Evolutionary conservation across 1,284 basidiomycete species (phyloP), one percentile per base, ranked within the genome.

Genomic region (Naganishia liquefaciens): DNA sequence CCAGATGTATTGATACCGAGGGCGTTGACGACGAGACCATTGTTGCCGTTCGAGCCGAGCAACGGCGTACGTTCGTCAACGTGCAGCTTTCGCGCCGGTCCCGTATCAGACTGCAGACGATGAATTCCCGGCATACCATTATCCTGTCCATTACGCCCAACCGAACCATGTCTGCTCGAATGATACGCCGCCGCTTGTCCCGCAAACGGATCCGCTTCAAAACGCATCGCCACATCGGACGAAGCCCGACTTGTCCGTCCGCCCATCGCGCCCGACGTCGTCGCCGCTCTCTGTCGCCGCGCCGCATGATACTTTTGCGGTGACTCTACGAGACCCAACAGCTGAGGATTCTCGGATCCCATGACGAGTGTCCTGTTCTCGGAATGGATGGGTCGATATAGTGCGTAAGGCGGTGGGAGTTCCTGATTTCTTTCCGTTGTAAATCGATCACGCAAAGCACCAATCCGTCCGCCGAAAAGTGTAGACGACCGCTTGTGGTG

Each of bases 391-490:
- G 52, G 21, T 9, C 37, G 52, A 4, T 51, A 50, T 21, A 60
- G 66, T 74, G 71, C 3, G 73, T 68, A 15, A 70, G 69, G 63
- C 11, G 76, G 74, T 13, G 76, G 76, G 23, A 75, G 76, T 55
- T 75, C 70, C 66, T 77, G 75, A 27, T 70, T 64, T 0, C 54
- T 65, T 9, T 51, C 53, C 5, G 75, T 70, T 72, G 19, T 57
- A 68, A 30, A 74, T 70, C 75, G 9, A 78, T 50, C 7, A 77
- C 65, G 54, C 71, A 77, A 19, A 77, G 63, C 2, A 63, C 60
- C 10, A 74, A 76, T 23, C 76, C 76, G 65, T 78, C 76, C 11
- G 75, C 72, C 3, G 75, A 71, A n/a, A 78, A 19, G 77, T 74
- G 70, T 77, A 78, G 10, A 64, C 63, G 37, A 28, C 58, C 21